These are phyloP conservation scores for Inga laurina DNA, from an alignment of 306 rosid species.

Conservation along the genomic window DNA sequence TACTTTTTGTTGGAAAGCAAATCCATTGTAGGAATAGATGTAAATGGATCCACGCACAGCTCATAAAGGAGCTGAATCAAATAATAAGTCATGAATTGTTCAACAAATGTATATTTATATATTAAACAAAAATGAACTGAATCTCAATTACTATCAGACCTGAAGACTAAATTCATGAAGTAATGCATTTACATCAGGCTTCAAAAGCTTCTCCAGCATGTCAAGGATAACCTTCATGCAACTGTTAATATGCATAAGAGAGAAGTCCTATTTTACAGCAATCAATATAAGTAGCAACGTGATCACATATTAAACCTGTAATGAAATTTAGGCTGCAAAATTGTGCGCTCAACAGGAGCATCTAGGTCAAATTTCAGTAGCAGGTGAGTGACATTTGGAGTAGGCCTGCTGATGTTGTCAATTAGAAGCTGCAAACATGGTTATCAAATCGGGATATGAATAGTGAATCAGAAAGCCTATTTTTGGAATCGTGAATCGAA, in stretches of 20 bases:
- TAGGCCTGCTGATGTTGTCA: conserved; percentile 89
- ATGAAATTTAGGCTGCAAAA: conserved; percentile 90
- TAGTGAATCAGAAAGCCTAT: too few species aligned
- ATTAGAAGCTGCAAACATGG: conserved; percentile 74
- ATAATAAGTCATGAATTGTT: conserved; percentile 23
- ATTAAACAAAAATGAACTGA: background rate
- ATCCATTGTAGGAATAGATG: conserved; percentile 76
- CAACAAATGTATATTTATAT: background rate
- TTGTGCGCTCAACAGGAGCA: conserved; percentile 70
- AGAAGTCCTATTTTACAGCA: conserved; percentile 25
- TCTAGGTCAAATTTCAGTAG: conserved; percentile 92
- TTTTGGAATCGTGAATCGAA: too few species aligned
- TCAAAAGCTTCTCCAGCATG: conserved; percentile 81
- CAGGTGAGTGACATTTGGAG: conserved; percentile 86
- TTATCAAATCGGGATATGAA: too few species aligned
- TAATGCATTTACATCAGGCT: conserved; percentile 77
- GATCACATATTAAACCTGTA: conserved; percentile 64
- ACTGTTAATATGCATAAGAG: conserved; percentile 52
- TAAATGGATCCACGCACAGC: conserved; percentile 80
- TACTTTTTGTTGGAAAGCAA: conserved; percentile 79
- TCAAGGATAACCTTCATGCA: conserved; percentile 96
- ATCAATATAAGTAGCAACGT: conserved; percentile 15
- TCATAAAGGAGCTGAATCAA: conserved; percentile 81
- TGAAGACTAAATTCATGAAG: conserved; percentile 96
- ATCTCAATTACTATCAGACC: conserved; percentile 51